A percentile compares a stretch with the other conserved stretches of the same genome.
These are phyloP conservation scores for Grosmannia clavigera DNA, from an alignment of 2,329 filamentous ascomycete species.

Conservation along the genomic window DNA sequence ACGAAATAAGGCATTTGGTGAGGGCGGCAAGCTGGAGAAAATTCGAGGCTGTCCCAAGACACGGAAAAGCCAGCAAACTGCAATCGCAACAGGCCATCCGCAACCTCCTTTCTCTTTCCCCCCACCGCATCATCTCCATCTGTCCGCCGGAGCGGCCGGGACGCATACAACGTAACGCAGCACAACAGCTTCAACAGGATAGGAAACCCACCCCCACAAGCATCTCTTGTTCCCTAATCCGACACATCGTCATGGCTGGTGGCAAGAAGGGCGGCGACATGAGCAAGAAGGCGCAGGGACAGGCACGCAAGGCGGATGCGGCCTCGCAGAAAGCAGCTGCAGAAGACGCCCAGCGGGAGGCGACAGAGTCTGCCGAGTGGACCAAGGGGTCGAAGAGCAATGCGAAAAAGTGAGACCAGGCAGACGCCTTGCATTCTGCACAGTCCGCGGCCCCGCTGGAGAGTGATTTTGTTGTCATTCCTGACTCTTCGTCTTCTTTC, in stretches of 20 bases:
- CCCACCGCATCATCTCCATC: background rate
- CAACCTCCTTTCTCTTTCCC: background rate
- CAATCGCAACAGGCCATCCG: too few species aligned
- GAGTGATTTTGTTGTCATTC: background rate
- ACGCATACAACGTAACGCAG: background rate
- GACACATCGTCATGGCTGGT: constrained; percentile 43
- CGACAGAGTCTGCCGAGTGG: constrained; percentile 67
- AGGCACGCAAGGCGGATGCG: constrained; percentile 83
- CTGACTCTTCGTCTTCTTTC: background rate
- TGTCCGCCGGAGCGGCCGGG: background rate
- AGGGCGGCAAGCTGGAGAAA: too few species aligned
- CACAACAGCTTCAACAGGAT: too few species aligned
- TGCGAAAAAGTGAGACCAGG: constrained; percentile 60
- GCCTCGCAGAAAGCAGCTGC: constrained; percentile 68
- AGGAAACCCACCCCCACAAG: background rate
- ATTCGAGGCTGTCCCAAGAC: too few species aligned
- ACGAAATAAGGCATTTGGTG: too few species aligned
- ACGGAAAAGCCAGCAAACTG: too few species aligned
- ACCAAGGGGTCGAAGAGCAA: constrained; percentile 71
- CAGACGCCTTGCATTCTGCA: background rate
- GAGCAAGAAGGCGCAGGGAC: constrained; percentile 79
- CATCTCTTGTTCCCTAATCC: background rate
- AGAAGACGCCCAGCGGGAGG: constrained; percentile 52
- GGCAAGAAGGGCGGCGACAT: constrained; percentile 69
- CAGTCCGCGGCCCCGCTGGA: too few species aligned